These are phyloP conservation scores for Wickerhamomyces ciferrii DNA, from an alignment of 805 yeast genomes.

Conservation along the genomic window DNA sequence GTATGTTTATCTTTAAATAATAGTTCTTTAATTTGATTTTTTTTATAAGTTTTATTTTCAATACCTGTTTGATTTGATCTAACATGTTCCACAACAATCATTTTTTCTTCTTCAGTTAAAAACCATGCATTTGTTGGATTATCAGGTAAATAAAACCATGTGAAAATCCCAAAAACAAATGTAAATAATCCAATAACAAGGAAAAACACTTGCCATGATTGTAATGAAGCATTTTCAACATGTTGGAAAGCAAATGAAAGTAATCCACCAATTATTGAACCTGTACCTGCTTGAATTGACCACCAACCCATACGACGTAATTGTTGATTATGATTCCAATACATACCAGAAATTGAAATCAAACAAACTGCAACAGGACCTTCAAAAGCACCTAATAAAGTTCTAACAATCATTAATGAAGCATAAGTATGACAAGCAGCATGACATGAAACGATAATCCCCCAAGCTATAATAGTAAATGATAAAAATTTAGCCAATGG, in stretches of 20 bases:
- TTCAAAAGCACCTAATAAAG: slow-evolving; percentile 47
- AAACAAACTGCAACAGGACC: slow-evolving; percentile 50
- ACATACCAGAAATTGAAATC: slow-evolving; percentile 52
- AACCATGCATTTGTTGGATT: slow-evolving; percentile 32
- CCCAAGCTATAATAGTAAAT: slow-evolving; percentile 43
- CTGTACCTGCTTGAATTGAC: slow-evolving; percentile 50
- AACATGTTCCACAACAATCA: slow-evolving; percentile 32
- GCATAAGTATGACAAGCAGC: slow-evolving; percentile 46
- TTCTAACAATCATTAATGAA: slow-evolving; percentile 45
- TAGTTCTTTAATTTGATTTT: slow-evolving; percentile 36
- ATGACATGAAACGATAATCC: slow-evolving; percentile 40
- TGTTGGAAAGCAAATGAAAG: slow-evolving; percentile 48
- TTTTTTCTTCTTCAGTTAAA: slow-evolving; percentile 31
- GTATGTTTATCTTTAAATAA: slow-evolving; percentile 36
- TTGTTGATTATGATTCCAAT: slow-evolving; percentile 48
- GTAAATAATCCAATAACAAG: slow-evolving; percentile 49
- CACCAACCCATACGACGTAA: slow-evolving; percentile 46
- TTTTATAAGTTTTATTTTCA: slow-evolving; percentile 36
- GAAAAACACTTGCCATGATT: slow-evolving; percentile 56
- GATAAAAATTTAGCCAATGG: slow-evolving; percentile 49
- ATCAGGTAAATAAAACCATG: slow-evolving; percentile 42
- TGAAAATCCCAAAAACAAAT: slow-evolving; percentile 38
- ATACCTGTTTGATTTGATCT: slow-evolving; percentile 41
- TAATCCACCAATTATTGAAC: slow-evolving; percentile 37
- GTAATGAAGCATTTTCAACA: slow-evolving; percentile 31